Base-by-base conservation (phyloP, 2,329 filamentous ascomycete species). In the Ophiostoma ips region DNA sequence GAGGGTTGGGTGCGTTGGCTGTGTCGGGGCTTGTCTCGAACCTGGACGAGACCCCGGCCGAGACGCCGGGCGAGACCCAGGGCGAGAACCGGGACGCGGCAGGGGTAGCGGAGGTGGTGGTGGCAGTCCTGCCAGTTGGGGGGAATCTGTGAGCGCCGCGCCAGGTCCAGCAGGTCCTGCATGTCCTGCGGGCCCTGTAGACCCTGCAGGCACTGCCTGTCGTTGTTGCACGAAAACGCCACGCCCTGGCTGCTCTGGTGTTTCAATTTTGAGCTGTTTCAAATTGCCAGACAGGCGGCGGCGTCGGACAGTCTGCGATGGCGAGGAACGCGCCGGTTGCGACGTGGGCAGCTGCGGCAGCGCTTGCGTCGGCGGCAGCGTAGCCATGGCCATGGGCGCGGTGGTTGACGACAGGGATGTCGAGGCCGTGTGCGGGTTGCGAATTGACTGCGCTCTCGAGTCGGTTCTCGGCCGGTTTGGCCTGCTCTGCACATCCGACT, bases 261-360 rank as follows among this genome's bases (percentile, higher is more conserved):
- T 95, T 64, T 95, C 87, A 50, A 96, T 95, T 66, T 88, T 94
- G 47, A 96, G 70, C 59, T 89, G 84, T 62, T 85, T 89, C 13
- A 77, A 69, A 19, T 33, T 33, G 8, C 84, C 85, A 3, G 89
- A 95, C 31, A 94, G 68, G 54, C 89, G 77, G 53, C 89, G 77
- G 58, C 76, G 86, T 49, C 86, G 77, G 48, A 94, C 84, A 37
- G 79, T 72, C 57, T 66, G 66, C 0, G 37, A 66, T 13, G 61
- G 56, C 1, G 71, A 73, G 4, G 71, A 58, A 47, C 71, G 68
- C 1, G 69, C 71, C 35, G 71, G 59, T 12, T 69, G 67, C 41
- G 69, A 67, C 2, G 19, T 21, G 1, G 49, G 49, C 10, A 71
- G 58, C 48, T 71, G 68, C 2, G 69, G 71, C 33, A 71, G 59